Evolutionary conservation across 106 monocot genomes (phyloP), one percentile per base, ranked within the genome.

Genomic region (Apostasia shenzhenica): DNA sequence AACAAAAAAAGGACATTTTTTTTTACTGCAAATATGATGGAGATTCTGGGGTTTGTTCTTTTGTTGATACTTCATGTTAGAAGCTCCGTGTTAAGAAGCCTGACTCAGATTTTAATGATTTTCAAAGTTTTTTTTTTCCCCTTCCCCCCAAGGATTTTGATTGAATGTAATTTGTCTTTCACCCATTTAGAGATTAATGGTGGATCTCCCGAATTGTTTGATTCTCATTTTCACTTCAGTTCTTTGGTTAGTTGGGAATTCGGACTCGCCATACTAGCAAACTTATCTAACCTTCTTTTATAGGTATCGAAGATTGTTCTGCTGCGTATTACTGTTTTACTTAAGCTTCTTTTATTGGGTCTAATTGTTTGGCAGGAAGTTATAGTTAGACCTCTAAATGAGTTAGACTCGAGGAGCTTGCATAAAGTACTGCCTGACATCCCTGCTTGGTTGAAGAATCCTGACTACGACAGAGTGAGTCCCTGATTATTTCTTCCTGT

Each of bases 401-500:
- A 92, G 48, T 65, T 92, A 8, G 92, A 92, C 74, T 72, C 88
- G 41, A 76, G 73, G 41, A 66, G 76, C 26, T 74, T 92, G 55
- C 75, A 74, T 44, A 57, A 68, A 48, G 46, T 85, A 3, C 44
- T 92, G 59, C 80, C 82, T 40, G 88, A 92, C 48, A 85, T 92
- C 67, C 92, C 92, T 37, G 71, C 76, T 2, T 92, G 92, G 92
- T 71, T 92, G 45, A 92, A 88, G 71, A 81, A 76, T 81, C 92
- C 92, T 74, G 92, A 92, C 41, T 92, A 83, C 81, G 92, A 92
- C 7, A 68, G 92, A 46, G 92, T 91, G 46, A 75, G 75, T 70
- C 41, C 11, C 26, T 54, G 1, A 52, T 61, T 71, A 37, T 72
- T 54, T 42, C 39, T 39, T 72, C 53, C 26, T 26, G 26, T 26